These are phyloP conservation scores for Aeschynomene evenia DNA, from an alignment of 306 rosid genomes.

Conservation along the genomic window DNA sequence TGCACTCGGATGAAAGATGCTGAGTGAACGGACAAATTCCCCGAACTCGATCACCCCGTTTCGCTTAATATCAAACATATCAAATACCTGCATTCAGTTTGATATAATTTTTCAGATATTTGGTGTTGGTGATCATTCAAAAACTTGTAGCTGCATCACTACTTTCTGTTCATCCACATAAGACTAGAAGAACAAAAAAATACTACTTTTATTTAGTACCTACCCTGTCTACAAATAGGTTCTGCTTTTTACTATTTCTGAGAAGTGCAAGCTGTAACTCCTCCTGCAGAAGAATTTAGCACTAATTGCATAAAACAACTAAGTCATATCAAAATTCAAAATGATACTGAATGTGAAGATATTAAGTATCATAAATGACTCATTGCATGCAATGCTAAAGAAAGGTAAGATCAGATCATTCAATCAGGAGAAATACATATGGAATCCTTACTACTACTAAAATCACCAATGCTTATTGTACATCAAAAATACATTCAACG, in stretches of 20 bases:
- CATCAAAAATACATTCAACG: too few relatives aligned
- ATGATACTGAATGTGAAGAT: background rate
- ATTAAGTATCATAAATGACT: background rate
- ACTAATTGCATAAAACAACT: background rate
- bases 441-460: background rate
- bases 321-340: background rate
- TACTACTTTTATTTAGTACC: conserved; percentile 13
- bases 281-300: conserved; percentile 48
- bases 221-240: conserved; percentile 72
- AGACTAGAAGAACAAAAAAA: background rate
- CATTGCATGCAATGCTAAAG: background rate
- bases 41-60: conserved; percentile 72
- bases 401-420: background rate
- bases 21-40: conserved; percentile 77
- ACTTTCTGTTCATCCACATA: background rate
- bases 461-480: too few relatives aligned
- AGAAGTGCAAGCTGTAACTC: conserved; percentile 70
- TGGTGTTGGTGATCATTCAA: background rate
- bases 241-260: conserved; percentile 42
- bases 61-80: conserved; percentile 65
- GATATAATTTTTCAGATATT: background rate
- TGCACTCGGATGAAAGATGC: conserved; percentile 70
- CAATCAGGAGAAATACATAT: background rate
- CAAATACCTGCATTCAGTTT: conserved; percentile 56
- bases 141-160: background rate